phyloP scores from a whole-genome alignment of 306 rosid species.

The Ochetophila trinervis region DNA sequence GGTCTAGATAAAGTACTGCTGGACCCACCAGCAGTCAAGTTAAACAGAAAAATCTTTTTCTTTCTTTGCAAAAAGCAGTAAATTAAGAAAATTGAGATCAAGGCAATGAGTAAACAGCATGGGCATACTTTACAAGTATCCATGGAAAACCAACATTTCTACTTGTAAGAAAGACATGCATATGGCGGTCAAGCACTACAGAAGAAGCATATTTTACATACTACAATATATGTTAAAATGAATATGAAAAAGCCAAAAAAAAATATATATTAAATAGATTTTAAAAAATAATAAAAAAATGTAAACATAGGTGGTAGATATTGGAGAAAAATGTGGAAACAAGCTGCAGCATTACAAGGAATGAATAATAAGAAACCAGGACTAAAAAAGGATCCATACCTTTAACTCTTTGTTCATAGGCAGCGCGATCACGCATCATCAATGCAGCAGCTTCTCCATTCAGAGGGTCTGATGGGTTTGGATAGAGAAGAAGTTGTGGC shows the following conservation, averaged over 20 bases:
- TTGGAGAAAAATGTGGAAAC: background rate
- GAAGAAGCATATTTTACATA: background rate
- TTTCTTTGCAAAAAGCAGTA: too few relatives aligned
- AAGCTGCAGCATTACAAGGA: background rate
- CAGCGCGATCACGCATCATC: slow-evolving; percentile 77
- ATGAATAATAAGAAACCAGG: slow-evolving; percentile 12
- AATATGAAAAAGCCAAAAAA: background rate
- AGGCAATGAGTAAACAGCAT: too few relatives aligned
- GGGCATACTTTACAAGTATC: too few relatives aligned
- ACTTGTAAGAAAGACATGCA: too few relatives aligned
- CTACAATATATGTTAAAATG: background rate
- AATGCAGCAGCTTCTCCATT: slow-evolving; percentile 93
- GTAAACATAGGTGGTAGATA: background rate
- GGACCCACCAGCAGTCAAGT: too few relatives aligned
- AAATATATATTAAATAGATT: background rate
- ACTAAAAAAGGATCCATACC: slow-evolving; percentile 43
- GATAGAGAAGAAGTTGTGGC: slow-evolving; percentile 94
- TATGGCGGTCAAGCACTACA: background rate
- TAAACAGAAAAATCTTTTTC: too few relatives aligned
- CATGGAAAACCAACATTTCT: too few relatives aligned
- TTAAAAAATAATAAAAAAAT: background rate
- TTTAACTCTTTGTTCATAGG: slow-evolving; percentile 79
- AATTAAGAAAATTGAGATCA: too few relatives aligned
- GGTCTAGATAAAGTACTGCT: too few relatives aligned
- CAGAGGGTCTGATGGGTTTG: slow-evolving; percentile 88